phyloP scores from a whole-genome alignment of 2,329 filamentous ascomycete genomes.

The Parafenestella ontariensis region DNA sequence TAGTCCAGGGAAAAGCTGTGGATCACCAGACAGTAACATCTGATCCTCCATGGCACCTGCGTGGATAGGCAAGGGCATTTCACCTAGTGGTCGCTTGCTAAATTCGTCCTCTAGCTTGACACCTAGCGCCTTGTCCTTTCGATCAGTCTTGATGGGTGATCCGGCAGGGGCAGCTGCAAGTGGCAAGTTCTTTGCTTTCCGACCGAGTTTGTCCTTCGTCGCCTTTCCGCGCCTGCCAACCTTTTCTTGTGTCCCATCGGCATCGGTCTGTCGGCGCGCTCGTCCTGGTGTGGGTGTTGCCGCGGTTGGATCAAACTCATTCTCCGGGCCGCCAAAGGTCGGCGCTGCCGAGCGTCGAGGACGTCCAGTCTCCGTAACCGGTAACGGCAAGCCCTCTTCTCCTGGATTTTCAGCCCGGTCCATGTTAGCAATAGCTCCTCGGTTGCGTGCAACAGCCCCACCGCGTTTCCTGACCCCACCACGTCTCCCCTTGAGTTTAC shows the following conservation, averaged over 20 bases:
- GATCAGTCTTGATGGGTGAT: constrained; percentile 46
- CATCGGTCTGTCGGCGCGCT: constrained; percentile 42
- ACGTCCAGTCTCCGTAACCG: constrained; percentile 57
- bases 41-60: constrained; percentile 34
- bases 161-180: constrained; percentile 48
- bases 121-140: constrained; percentile 38
- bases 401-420: constrained; percentile 49
- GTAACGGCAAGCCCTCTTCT: constrained; percentile 48
- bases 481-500: constrained; percentile 62
- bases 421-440: constrained; percentile 64
- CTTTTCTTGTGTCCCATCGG: constrained; percentile 43
- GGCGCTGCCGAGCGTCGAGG: constrained; percentile 67
- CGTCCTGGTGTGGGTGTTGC: constrained; percentile 44
- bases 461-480: constrained; percentile 39
- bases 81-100: constrained; percentile 34
- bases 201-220: constrained; percentile 47
- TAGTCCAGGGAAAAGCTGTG: constrained; percentile 23
- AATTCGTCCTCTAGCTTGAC: constrained; percentile 46
- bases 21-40: constrained; percentile 30
- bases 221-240: constrained; percentile 52
- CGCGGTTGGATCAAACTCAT: constrained; percentile 64
- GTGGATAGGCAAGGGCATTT: constrained; percentile 38
- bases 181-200: constrained; percentile 51
- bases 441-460: constrained; percentile 54
- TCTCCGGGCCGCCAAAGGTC: constrained; percentile 71